Conservation (phyloP, 345 rosid species). For the Eucalyptus sp. region DNA sequence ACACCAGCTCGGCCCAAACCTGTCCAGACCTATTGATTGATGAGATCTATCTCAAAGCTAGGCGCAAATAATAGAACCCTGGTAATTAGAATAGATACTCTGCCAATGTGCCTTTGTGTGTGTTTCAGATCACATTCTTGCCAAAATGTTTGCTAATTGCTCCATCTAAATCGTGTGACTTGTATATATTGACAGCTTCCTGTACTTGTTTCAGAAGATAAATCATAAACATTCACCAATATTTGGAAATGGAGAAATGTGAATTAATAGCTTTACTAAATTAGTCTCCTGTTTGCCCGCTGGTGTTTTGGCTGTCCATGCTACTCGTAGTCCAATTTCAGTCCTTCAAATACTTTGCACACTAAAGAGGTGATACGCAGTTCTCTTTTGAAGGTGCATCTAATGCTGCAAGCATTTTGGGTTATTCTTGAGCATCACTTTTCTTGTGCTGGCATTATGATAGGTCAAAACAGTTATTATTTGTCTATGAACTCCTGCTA, state of each 20-base stretch:
- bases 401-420: not conserved
- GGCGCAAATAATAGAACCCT: not conserved
- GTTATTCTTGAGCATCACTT: not conserved
- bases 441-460: not conserved
- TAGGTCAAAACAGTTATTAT: not conserved
- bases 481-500: not conserved
- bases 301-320: not conserved
- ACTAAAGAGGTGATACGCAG: not conserved
- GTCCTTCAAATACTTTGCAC: not conserved
- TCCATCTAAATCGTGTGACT: not conserved
- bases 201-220: not conserved
- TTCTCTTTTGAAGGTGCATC: not conserved
- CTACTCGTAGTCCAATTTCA: not conserved
- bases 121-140: not conserved
- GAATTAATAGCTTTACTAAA: not conserved
- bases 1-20: not conserved
- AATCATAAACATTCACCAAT: not conserved
- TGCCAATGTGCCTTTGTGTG: not conserved
- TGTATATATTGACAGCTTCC: not conserved
- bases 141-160: not conserved
- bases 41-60: not conserved
- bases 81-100: not conserved
- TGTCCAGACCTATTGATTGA: not conserved
- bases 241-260: not conserved
- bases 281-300: not conserved